phyloP scores from a whole-genome alignment of 805 yeast genomes.

The Starmerella apis region DNA sequence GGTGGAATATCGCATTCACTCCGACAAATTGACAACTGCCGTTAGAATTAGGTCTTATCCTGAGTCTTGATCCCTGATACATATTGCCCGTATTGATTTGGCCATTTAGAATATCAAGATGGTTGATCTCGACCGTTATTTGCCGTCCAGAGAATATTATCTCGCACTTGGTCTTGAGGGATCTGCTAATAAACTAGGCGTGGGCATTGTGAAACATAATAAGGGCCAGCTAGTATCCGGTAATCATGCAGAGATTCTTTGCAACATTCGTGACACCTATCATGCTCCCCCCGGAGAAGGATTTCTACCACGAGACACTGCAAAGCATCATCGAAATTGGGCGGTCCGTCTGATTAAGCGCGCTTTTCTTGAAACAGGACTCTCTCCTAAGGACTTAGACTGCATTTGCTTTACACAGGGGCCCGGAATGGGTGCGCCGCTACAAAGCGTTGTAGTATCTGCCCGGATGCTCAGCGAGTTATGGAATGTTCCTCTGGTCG shows the following conservation, averaged over 20 bases:
- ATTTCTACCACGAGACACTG: slow-evolving; percentile 90
- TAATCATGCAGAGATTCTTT: slow-evolving; percentile 62
- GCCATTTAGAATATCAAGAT: too few relatives aligned
- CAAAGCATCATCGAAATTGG: slow-evolving; percentile 94
- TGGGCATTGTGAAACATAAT: slow-evolving; percentile 75
- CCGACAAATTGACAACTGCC: too few relatives aligned
- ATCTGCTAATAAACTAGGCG: slow-evolving; percentile 92
- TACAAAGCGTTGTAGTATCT: slow-evolving; percentile 83
- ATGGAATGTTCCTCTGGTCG: slow-evolving; percentile 78
- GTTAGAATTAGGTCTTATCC: too few relatives aligned
- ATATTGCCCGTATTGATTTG: too few relatives aligned
- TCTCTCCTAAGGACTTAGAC: slow-evolving; percentile 35
- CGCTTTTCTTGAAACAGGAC: slow-evolving; percentile 53
- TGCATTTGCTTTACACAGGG: slow-evolving; percentile 90
- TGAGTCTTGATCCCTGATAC: too few relatives aligned
- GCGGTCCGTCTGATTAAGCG: slow-evolving; percentile 62
- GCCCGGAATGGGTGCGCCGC: slow-evolving; percentile 99
- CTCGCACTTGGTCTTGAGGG: slow-evolving; percentile 90
- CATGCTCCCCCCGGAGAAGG: slow-evolving; percentile 98
- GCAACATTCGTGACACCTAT: slow-evolving; percentile 93
- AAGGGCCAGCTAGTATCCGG: slow-evolving; percentile 45
- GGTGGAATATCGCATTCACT: too few relatives aligned
- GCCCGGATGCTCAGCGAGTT: slow-evolving; percentile 75
- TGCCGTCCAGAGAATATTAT: slow-evolving; percentile 36
- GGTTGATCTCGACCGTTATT: slow-evolving; percentile 41